Evolutionary conservation across 202 grass and related monocot genomes (phyloP).

Genomic region (Dendrocalamus latiflorus): DNA sequence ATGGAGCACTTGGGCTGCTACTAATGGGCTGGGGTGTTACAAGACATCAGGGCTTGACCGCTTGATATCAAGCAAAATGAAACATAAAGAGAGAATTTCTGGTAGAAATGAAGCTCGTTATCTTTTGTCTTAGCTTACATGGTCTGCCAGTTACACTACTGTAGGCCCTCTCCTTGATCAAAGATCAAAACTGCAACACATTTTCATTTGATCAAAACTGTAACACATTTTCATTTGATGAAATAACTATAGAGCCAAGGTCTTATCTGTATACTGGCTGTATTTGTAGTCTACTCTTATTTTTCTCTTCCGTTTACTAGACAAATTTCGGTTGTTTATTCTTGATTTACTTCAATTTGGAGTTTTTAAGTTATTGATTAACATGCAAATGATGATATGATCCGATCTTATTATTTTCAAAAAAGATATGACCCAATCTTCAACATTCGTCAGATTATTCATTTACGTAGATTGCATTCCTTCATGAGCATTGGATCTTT

Average conservation of each 20-base stretch:
- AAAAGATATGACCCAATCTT: too few relatives aligned
- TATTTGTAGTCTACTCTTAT: neutral
- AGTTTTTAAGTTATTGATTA: neutral
- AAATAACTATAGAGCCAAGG: constrained; percentile 6
- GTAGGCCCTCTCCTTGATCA: neutral
- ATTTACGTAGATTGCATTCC: neutral
- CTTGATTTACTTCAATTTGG: neutral
- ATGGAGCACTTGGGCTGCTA: too few relatives aligned
- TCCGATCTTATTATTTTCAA: too few relatives aligned
- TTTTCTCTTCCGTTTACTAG: neutral
- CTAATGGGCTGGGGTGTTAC: too few relatives aligned
- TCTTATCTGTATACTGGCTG: neutral
- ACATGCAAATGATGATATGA: neutral
- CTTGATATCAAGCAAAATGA: too few relatives aligned
- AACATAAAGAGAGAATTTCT: too few relatives aligned
- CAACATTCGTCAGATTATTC: neutral
- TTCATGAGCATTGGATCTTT: neutral
- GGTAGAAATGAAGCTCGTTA: too few relatives aligned
- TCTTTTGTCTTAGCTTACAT: too few relatives aligned
- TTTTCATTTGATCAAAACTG: neutral
- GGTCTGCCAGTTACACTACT: neutral
- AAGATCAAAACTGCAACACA: too few relatives aligned
- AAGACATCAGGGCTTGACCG: too few relatives aligned
- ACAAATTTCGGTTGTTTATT: neutral
- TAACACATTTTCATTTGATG: neutral